Percentiles rank a stretch among this genome's conserved stretches.
Conservation (phyloP, 2,329 filamentous ascomycete genomes). For the Helotiales sp. region DNA sequence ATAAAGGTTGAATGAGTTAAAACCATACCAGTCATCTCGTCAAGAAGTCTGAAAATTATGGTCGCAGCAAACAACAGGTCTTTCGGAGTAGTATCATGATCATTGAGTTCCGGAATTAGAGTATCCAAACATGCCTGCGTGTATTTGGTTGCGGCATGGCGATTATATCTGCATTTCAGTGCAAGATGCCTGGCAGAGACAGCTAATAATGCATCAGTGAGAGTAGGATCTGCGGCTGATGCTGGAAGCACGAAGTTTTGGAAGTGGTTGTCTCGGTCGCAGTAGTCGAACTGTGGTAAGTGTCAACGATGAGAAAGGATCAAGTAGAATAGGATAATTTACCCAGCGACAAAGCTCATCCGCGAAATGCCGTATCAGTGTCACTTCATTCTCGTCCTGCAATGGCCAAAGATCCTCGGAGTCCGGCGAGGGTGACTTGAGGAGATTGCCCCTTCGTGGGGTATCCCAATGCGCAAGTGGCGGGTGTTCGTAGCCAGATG, state of each 20-base stretch:
- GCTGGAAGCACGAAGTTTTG: slow-evolving; percentile 51
- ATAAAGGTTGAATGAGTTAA: not conserved
- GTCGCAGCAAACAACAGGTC: slow-evolving; percentile 54
- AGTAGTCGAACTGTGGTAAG: slow-evolving; percentile 18
- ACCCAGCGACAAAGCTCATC: slow-evolving; percentile 15
- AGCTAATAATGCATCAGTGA: slow-evolving; percentile 34
- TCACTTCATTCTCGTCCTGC: not conserved
- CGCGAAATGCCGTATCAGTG: slow-evolving; percentile 10
- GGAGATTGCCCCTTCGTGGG: not conserved
- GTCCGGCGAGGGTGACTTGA: not conserved
- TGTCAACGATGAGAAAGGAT: not conserved
- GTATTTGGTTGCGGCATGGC: slow-evolving; percentile 42
- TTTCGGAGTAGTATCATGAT: slow-evolving; percentile 42
- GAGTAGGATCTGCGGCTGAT: slow-evolving; percentile 46
- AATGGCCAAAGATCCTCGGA: slow-evolving; percentile 2
- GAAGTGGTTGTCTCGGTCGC: slow-evolving; percentile 43
- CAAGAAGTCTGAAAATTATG: slow-evolving; percentile 56
- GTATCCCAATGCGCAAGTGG: not conserved
- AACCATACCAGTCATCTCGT: slow-evolving; percentile 45
- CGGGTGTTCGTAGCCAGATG: not conserved
- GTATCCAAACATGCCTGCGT: slow-evolving; percentile 48
- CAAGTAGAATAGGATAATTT: not conserved
- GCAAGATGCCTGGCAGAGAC: slow-evolving; percentile 39
- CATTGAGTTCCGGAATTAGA: slow-evolving; percentile 24
- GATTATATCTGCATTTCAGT: slow-evolving; percentile 29